Percentiles rank a stretch among this genome's conserved stretches.
phyloP scores from a whole-genome alignment of 1,284 basidiomycete species.

The Apiotrichum siamense region DNA sequence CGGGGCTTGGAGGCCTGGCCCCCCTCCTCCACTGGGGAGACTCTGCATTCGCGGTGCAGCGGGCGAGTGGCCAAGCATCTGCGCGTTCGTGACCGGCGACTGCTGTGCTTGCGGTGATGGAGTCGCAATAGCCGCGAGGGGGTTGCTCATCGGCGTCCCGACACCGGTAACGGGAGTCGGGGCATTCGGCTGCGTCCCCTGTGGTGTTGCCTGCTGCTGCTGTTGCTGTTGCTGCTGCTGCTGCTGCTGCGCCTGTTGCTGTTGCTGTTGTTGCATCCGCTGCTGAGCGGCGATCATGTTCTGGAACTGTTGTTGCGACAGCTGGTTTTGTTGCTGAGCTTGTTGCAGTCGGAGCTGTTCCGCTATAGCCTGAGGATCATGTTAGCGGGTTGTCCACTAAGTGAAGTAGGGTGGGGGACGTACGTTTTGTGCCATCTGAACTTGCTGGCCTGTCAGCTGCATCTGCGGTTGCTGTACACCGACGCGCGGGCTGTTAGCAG shows the following conservation, averaged over 20 bases:
- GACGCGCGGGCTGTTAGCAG: conserved; percentile 6
- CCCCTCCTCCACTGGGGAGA: conserved; percentile 13
- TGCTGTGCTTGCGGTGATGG: conserved; percentile 16
- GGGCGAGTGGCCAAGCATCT: conserved; percentile 14
- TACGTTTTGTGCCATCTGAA: conserved; percentile 17
- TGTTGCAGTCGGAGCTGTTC: conserved; percentile 9
- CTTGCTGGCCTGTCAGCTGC: conserved; percentile 10
- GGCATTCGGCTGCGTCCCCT: background rate
- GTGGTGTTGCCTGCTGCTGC: background rate
- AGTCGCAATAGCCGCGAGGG: conserved; percentile 8
- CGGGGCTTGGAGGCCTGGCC: conserved; percentile 6
- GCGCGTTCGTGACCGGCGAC: conserved; percentile 12
- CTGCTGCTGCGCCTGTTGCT: conserved; percentile 9
- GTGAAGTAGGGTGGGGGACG: background rate
- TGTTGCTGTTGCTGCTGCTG: conserved; percentile 10
- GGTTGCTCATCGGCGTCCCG: conserved; percentile 10
- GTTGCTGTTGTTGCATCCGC: conserved; percentile 7
- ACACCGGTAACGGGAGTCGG: conserved; percentile 2
- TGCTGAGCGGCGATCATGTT: conserved; percentile 10
- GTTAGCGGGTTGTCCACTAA: background rate
- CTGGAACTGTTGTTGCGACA: conserved; percentile 7
- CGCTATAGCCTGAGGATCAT: background rate
- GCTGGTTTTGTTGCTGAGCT: conserved; percentile 6
- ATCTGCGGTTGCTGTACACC: conserved; percentile 10
- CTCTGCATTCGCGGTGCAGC: conserved; percentile 17